Conservation (phyloP, 2,329 filamentous ascomycete genomes). For the Talaromyces sp. region DNA sequence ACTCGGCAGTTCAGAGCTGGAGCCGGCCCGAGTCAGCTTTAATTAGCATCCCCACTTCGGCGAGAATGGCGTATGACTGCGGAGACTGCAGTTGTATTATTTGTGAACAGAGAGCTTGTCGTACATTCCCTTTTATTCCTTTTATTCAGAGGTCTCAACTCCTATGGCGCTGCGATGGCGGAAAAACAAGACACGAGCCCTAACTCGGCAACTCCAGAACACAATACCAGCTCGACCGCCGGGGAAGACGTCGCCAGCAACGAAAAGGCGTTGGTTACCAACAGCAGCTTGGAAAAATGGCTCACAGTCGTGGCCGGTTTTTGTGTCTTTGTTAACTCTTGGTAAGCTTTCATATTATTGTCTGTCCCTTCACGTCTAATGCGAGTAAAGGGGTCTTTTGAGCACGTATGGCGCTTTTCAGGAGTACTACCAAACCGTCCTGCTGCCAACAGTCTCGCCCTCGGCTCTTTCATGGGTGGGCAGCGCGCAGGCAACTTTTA, state of each 20-base stretch:
- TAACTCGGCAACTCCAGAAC: neutral
- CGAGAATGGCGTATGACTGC: neutral
- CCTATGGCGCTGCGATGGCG: neutral
- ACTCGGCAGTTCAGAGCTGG: neutral
- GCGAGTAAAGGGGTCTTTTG: slow-evolving; percentile 28
- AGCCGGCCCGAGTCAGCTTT: neutral
- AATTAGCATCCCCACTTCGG: neutral
- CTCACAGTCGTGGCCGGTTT: slow-evolving; percentile 22
- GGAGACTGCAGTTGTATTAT: neutral
- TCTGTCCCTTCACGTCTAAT: neutral
- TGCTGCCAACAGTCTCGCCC: slow-evolving; percentile 28
- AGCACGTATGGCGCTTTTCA: slow-evolving; percentile 47
- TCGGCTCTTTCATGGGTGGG: slow-evolving; percentile 48
- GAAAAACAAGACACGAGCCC: neutral
- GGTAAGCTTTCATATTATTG: neutral
- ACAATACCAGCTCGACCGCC: neutral
- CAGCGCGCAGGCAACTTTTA: slow-evolving; percentile 42
- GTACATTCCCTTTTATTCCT: neutral
- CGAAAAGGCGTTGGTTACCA: slow-evolving; percentile 15
- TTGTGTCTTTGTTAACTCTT: slow-evolving; percentile 21
- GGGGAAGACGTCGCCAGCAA: neutral
- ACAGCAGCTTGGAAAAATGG: slow-evolving; percentile 25
- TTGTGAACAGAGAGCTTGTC: neutral
- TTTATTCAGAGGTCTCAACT: neutral
- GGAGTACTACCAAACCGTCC: slow-evolving; percentile 39